Percentiles rank a stretch among this genome's conserved stretches.
Evolutionary conservation across 257 asterid species (phyloP).

Genomic region (Rehmannia glutinosa): DNA sequence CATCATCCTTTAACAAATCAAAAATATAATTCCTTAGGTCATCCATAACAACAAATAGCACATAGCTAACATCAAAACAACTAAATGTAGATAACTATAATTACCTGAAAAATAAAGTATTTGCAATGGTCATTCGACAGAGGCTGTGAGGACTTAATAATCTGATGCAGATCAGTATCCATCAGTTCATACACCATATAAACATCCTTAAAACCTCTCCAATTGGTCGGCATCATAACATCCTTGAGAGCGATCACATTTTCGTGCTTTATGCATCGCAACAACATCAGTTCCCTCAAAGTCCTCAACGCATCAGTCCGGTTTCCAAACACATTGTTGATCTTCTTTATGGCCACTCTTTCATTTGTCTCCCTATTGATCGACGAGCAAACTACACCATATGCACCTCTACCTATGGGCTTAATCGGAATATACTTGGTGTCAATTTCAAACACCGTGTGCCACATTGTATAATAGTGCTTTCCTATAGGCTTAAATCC

Average conservation of each 20-base stretch:
- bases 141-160: constrained; percentile 33
- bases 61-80: no score
- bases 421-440: constrained; percentile 31
- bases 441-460: constrained; percentile 34
- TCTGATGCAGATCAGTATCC: constrained; percentile 44
- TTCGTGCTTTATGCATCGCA: constrained; percentile 33
- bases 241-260: constrained; percentile 41
- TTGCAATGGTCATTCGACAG: constrained; percentile 36
- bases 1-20: no score
- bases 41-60: no score
- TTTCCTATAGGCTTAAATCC: constrained; percentile 24
- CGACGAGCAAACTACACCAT: constrained; percentile 43
- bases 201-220: constrained; percentile 35
- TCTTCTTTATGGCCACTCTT: constrained; percentile 38
- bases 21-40: no score
- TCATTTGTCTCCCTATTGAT: constrained; percentile 31
- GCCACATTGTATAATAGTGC: constrained; percentile 37
- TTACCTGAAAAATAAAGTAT: constrained; percentile 39
- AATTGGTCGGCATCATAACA: constrained; percentile 34
- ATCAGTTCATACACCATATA: constrained; percentile 40
- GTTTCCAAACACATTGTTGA: constrained; percentile 37
- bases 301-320: constrained; percentile 34
- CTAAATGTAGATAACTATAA: no score
- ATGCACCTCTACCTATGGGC: constrained; percentile 40
- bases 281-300: constrained; percentile 31